These are phyloP conservation scores for Crassisporium funariophilum DNA, from an alignment of 768 basidiomycete genomes.

Conservation along the genomic window DNA sequence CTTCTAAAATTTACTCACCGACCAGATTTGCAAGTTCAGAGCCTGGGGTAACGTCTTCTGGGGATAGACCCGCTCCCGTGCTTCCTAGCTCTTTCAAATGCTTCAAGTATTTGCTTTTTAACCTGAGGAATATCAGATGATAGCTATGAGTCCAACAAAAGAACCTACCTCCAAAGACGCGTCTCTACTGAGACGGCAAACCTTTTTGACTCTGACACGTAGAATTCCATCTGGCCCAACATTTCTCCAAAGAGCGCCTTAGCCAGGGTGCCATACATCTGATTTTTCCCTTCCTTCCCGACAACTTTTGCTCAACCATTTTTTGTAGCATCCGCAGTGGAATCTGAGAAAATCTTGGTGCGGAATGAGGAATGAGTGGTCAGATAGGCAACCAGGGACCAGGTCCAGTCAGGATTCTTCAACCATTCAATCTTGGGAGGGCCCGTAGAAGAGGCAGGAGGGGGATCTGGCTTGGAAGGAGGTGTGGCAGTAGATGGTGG, in stretches of 20 bases:
- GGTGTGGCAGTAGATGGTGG: too few species aligned
- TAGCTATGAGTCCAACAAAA: too few species aligned
- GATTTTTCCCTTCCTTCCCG: constrained; percentile 20
- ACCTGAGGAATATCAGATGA: too few species aligned
- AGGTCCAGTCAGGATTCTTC: constrained; percentile 18
- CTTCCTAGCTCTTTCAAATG: constrained; percentile 13
- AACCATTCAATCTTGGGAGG: constrained; percentile 17
- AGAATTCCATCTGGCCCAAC: constrained; percentile 5
- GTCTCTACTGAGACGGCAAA: constrained; percentile 20
- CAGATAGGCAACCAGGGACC: constrained; percentile 16
- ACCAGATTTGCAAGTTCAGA: constrained; percentile 17
- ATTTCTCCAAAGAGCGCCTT: constrained; percentile 22
- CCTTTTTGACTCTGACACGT: constrained; percentile 9
- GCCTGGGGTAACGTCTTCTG: constrained; percentile 6
- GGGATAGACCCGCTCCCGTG: constrained; percentile 19
- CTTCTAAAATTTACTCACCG: constrained; percentile 8
- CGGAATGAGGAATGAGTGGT: constrained; percentile 16
- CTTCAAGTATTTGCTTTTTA: constrained; percentile 20
- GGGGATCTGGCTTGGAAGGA: too few species aligned
- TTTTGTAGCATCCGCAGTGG: constrained; percentile 23
- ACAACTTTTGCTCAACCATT: constrained; percentile 17
- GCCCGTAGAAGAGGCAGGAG: background rate
- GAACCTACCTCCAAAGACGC: constrained; percentile 14
- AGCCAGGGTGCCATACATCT: constrained; percentile 19
- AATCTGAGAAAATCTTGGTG: constrained; percentile 28